A percentile compares a stretch with the other conserved stretches of the same genome.
phyloP scores from a whole-genome alignment of 2,329 filamentous ascomycete species.

The Tolypocladium paradoxum region DNA sequence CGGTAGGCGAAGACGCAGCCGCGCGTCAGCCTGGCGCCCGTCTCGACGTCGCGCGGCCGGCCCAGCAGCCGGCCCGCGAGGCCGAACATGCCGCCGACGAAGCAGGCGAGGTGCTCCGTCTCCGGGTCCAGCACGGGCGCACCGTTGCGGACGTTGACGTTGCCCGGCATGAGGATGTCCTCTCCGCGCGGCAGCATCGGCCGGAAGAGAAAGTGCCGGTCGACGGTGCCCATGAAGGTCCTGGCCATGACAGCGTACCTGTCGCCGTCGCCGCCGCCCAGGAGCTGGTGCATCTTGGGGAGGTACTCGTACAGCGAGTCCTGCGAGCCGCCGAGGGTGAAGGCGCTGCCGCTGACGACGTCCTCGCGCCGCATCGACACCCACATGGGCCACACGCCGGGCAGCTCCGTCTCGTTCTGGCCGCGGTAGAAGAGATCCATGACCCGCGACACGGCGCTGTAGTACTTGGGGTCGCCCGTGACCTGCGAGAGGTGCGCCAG shows the following conservation, averaged over 20 bases:
- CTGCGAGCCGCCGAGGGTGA: constrained; percentile 27
- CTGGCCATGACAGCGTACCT: constrained; percentile 48
- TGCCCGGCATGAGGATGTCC: constrained; percentile 43
- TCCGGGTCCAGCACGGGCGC: constrained; percentile 16
- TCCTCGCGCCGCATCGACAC: constrained; percentile 46
- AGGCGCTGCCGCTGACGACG: constrained; percentile 16
- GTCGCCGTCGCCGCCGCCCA: constrained; percentile 43
- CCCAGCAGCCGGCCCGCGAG: constrained; percentile 34
- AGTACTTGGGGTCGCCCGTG: constrained; percentile 63
- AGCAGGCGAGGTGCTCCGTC: constrained; percentile 38
- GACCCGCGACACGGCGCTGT: constrained; percentile 57
- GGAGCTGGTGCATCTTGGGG: constrained; percentile 70
- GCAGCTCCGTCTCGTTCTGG: constrained; percentile 55
- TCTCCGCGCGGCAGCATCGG: constrained; percentile 46
- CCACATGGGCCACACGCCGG: constrained; percentile 62
- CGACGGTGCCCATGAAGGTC: constrained; percentile 41
- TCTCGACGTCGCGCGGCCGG: constrained; percentile 28
- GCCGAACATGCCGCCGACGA: constrained; percentile 39
- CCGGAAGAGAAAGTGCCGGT: constrained; percentile 48
- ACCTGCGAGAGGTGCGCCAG: constrained; percentile 64
- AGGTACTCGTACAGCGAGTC: constrained; percentile 68
- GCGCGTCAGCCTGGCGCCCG: constrained; percentile 33
- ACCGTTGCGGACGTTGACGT: constrained; percentile 13
- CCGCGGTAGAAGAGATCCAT: constrained; percentile 54
- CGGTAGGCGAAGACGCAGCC: constrained; percentile 43